A percentile compares a stretch with the other conserved stretches of the same genome.
Conservation (phyloP, 768 basidiomycete genomes). For the Mycena galopus region DNA sequence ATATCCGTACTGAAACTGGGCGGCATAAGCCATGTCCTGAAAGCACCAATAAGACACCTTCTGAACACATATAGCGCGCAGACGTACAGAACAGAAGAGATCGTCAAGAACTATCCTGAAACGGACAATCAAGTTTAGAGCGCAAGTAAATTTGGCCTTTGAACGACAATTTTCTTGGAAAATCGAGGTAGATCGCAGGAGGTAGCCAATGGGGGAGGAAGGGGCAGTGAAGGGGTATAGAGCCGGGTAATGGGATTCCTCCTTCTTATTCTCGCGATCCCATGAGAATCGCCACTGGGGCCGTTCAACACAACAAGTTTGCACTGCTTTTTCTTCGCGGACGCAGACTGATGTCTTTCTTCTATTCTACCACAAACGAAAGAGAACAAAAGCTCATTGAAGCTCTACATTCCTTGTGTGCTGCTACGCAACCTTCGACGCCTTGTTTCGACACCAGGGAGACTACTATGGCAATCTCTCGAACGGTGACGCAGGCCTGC, state of each 20-base stretch:
- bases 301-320: constrained; percentile 32
- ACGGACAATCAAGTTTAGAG: constrained; percentile 20
- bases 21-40: constrained; percentile 26
- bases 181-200: constrained; percentile 22
- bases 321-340: constrained; percentile 20
- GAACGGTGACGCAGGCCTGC: not conserved
- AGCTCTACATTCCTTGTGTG: not conserved
- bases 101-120: constrained; percentile 28
- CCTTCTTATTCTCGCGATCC: constrained; percentile 32
- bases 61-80: not conserved
- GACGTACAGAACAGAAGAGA: constrained; percentile 28
- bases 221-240: constrained; percentile 12
- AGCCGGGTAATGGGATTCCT: not conserved
- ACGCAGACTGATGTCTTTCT: not conserved
- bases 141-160: constrained; percentile 23
- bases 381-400: not conserved
- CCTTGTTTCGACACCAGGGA: not conserved
- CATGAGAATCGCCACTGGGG: constrained; percentile 32
- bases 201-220: not conserved
- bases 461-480: not conserved
- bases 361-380: not conserved
- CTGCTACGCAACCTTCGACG: not conserved
- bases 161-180: not conserved
- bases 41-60: constrained; percentile 15
- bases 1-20: constrained; percentile 29